Evolutionary conservation across 345 rosid species (phyloP).

Genomic region (Acer saccharum): DNA sequence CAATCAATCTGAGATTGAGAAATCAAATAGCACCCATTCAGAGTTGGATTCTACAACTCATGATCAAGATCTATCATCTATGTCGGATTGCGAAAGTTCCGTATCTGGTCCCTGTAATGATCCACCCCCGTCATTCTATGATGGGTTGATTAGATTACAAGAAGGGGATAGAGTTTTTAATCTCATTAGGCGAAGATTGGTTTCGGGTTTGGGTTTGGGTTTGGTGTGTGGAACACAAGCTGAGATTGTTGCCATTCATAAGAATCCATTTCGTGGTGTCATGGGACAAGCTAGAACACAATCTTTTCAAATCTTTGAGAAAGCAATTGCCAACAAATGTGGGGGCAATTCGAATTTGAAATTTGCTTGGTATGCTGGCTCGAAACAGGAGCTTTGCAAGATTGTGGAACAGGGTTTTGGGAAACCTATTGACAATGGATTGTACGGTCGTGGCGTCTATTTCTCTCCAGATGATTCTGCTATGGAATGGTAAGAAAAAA

Average conservation of each 20-base stretch:
- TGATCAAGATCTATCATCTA: conserved; percentile 30
- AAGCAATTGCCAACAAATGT: conserved; percentile 51
- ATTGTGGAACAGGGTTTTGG: conserved; percentile 68
- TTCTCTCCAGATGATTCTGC: conserved; percentile 63
- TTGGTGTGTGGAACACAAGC: conserved; percentile 32
- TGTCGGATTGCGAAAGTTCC: conserved; percentile 63
- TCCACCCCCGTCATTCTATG: conserved; percentile 4
- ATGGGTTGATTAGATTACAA: conserved; percentile 38
- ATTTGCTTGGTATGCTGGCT: conserved; percentile 66
- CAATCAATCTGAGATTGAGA: conserved; percentile 4
- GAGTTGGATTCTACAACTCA: conserved; percentile 23
- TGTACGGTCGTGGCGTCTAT: conserved; percentile 64
- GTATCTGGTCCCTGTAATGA: conserved; percentile 26
- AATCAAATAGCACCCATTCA: conserved; percentile 1
- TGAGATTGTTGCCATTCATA: conserved; percentile 44
- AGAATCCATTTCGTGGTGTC: conserved; percentile 36
- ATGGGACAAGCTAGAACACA: conserved; percentile 56
- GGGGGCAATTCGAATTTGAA: conserved; percentile 57
- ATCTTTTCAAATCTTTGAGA: conserved; percentile 51
- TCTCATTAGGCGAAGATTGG: conserved; percentile 42
- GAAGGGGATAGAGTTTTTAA: conserved; percentile 56
- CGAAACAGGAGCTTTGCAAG: conserved; percentile 41
- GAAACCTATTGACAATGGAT: conserved; percentile 35
- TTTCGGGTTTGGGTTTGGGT: conserved; percentile 51
- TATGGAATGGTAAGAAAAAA: conserved; percentile 50